A percentile compares a stretch with the other conserved stretches of the same genome.
phyloP scores from a whole-genome alignment of 1,284 basidiomycete genomes.

The Ganoderma resinaceum region DNA sequence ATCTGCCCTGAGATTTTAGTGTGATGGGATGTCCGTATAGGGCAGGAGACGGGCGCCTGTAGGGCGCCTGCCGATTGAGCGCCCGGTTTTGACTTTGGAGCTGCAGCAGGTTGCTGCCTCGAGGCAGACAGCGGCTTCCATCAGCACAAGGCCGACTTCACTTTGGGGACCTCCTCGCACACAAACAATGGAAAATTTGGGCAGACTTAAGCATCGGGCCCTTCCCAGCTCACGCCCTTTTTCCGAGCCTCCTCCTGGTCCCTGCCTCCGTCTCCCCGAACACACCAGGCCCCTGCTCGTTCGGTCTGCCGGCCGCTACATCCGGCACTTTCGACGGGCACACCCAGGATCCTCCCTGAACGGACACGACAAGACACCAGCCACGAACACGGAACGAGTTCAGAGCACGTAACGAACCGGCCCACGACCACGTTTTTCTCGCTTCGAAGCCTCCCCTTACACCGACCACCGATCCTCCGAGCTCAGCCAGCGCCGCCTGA shows the following conservation, averaged over 20 bases:
- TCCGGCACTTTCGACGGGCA: conserved; percentile 4
- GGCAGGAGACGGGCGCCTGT: conserved; percentile 14
- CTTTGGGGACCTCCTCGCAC: conserved; percentile 28
- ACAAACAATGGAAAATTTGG: conserved; percentile 35
- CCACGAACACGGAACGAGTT: conserved; percentile 21
- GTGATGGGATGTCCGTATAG: conserved; percentile 13
- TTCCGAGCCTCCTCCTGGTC: conserved; percentile 30
- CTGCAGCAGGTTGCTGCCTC: conserved; percentile 16
- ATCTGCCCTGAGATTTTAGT: conserved; percentile 22
- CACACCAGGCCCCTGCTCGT: conserved; percentile 24
- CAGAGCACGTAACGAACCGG: conserved; percentile 8
- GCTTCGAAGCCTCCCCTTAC: conserved; percentile 7
- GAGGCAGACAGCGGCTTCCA: conserved; percentile 24
- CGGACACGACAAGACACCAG: conserved; percentile 17
- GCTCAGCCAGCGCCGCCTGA: conserved; percentile 25
- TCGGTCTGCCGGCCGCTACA: conserved; percentile 1
- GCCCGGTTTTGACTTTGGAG: conserved; percentile 20
- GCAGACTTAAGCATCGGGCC: conserved; percentile 18
- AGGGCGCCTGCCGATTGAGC: conserved; percentile 12
- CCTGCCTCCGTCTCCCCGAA: conserved; percentile 20
- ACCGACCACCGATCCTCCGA: conserved; percentile 1
- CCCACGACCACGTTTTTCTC: conserved; percentile 24
- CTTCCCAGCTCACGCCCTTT: conserved; percentile 10
- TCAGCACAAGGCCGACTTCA: conserved; percentile 15
- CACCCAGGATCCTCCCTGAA: conserved; percentile 2